phyloP scores from a whole-genome alignment of 768 basidiomycete species.

The Exidia glandulosa region DNA sequence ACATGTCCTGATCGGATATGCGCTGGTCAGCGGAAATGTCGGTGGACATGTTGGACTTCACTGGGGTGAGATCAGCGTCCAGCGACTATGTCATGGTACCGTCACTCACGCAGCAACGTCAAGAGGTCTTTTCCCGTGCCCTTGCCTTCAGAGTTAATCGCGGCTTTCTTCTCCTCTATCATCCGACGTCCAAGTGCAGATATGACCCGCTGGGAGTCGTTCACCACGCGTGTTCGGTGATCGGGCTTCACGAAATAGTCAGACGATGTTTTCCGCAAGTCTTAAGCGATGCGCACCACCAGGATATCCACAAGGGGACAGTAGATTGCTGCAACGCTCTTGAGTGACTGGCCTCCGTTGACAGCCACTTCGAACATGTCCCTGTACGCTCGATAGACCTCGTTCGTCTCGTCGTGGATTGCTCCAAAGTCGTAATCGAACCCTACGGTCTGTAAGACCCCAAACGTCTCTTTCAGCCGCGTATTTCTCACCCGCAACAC shows the following conservation, averaged over 20 bases:
- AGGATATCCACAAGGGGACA: slow-evolving; percentile 35
- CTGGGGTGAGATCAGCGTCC: slow-evolving; percentile 20
- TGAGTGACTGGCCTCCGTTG: slow-evolving; percentile 31
- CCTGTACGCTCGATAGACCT: slow-evolving; percentile 38
- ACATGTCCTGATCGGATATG: slow-evolving; percentile 49
- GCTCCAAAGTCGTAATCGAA: slow-evolving; percentile 43
- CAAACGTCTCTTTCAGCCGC: background rate
- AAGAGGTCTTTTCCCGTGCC: slow-evolving; percentile 34
- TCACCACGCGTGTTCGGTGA: slow-evolving; percentile 26
- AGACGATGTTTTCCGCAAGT: background rate
- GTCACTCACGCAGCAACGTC: slow-evolving; percentile 33
- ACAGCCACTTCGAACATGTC: slow-evolving; percentile 34
- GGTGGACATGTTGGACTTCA: slow-evolving; percentile 47
- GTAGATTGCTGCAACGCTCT: slow-evolving; percentile 33
- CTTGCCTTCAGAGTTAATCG: slow-evolving; percentile 11
- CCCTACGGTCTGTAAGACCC: slow-evolving; percentile 8
- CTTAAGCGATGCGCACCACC: slow-evolving; percentile 25
- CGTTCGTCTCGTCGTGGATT: slow-evolving; percentile 31
- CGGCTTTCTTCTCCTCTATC: slow-evolving; percentile 30
- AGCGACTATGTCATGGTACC: background rate
- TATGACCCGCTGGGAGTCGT: slow-evolving; percentile 30
- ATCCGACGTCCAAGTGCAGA: slow-evolving; percentile 30
- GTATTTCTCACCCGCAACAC: slow-evolving; percentile 31
- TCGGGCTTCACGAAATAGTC: slow-evolving; percentile 27
- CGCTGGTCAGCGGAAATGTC: slow-evolving; percentile 28